Evolutionary conservation across 2,329 filamentous ascomycete species (phyloP).

Genomic region (Chaetomiaceae sp.): DNA sequence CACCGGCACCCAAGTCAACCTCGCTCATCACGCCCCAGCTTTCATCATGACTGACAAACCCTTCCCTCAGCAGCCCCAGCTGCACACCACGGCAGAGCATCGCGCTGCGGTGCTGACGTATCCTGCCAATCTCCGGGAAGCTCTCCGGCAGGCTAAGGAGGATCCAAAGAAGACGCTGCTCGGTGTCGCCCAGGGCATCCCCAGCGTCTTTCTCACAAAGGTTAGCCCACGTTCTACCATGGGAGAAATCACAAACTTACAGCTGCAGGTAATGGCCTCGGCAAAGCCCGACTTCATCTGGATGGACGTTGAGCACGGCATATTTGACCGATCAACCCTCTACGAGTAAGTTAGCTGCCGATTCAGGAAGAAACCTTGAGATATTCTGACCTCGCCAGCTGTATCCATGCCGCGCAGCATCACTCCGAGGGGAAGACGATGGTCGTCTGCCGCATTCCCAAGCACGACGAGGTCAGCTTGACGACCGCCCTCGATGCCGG

Average conservation of each 20-base stretch:
- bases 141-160: slow-evolving; percentile 2
- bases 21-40: background rate
- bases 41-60: slow-evolving; percentile 2
- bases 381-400: background rate
- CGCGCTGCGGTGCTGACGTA: slow-evolving; percentile 8
- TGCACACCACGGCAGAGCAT: slow-evolving; percentile 4
- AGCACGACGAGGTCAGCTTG: slow-evolving; percentile 22
- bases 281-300: slow-evolving; percentile 11
- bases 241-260: background rate
- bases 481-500: slow-evolving; percentile 25
- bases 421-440: slow-evolving; percentile 26
- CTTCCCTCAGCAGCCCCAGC: slow-evolving; percentile 5
- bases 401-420: slow-evolving; percentile 18
- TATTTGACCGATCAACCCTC: slow-evolving; percentile 11
- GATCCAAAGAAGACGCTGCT: slow-evolving; percentile 11
- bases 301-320: slow-evolving; percentile 11
- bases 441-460: slow-evolving; percentile 23
- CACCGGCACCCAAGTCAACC: background rate
- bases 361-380: background rate
- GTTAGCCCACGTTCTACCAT: background rate
- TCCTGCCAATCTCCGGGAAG: slow-evolving; percentile 3
- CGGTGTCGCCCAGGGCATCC: slow-evolving; percentile 11
- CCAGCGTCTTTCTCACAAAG: slow-evolving; percentile 12
- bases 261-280: slow-evolving; percentile 5
- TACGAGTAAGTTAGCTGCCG: background rate